Base-by-base conservation (phyloP, 495 filamentous ascomycete species). In the Lasiosphaeria miniovina region DNA sequence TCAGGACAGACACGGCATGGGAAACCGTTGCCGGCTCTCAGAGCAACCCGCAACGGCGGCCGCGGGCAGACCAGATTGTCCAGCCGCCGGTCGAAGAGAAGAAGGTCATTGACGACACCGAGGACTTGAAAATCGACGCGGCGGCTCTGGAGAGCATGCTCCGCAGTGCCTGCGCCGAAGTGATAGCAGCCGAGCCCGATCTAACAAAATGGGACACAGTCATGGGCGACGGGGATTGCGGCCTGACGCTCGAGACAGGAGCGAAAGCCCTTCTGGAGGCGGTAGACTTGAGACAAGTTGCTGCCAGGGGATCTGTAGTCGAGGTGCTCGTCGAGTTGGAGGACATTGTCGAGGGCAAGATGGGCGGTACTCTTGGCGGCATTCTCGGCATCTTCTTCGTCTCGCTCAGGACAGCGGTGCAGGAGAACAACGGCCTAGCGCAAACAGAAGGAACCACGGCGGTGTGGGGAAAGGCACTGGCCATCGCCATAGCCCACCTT, bases 221-320 rank as follows among this genome's bases (percentile, higher is more conserved):
- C 55, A 87, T 87, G 84, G 84, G 84, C 38, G 84, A 87, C 66
- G 84, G 84, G 9, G 84, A 87, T 65, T 87, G 84, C 64, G 84
- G 84, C 31, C 78, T 86, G 71, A 84, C 82, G 12, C 76, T 87
- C 8, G 75, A 82, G 61, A 78, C 71, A 8, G 77, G 77, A 14
- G 76, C 77, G 0, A 72, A 34, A 10, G 71, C 67, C 14, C 69
- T 80, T 2, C 61, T 80, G 3, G 73, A 76, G 12, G 76, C 75
- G 6, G 58, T 79, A 4, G 67, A 75, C 55, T 46, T 61, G 2
- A 61, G 66, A 35, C 32, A 69, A 5, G 36, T 77, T 4, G 69
- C 77, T 3, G 66, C 68, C 8, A 65, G 71, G 14, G 81, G 81
- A 0, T 80, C 79, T 6, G 75, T 86, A 3, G 73, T 83, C 57